phyloP scores from a whole-genome alignment of 495 filamentous ascomycete genomes.

The Neurospora sp. region DNA sequence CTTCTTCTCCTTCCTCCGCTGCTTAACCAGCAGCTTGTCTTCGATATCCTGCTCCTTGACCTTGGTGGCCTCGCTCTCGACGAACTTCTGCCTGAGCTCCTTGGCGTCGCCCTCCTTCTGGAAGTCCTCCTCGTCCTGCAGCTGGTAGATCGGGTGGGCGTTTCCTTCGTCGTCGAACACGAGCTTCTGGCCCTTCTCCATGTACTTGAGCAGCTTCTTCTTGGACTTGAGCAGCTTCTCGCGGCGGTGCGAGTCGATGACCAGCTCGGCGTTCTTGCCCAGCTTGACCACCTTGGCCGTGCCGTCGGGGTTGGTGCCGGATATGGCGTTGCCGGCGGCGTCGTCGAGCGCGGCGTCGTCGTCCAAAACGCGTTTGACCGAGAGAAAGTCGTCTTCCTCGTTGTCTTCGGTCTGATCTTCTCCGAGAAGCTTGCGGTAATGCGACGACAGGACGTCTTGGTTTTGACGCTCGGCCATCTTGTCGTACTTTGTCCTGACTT shows the following conservation, averaged over 20 bases:
- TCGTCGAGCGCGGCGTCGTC: slow-evolving; percentile 35
- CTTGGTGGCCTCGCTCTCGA: slow-evolving; percentile 59
- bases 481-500: slow-evolving; percentile 83
- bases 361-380: slow-evolving; percentile 72
- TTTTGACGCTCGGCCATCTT: slow-evolving; percentile 95
- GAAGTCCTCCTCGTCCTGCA: slow-evolving; percentile 76
- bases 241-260: slow-evolving; percentile 85
- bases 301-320: slow-evolving; percentile 18
- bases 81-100: slow-evolving; percentile 62
- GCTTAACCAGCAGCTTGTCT: slow-evolving; percentile 70
- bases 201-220: slow-evolving; percentile 83
- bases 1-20: slow-evolving; percentile 76
- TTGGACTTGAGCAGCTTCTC: slow-evolving; percentile 90
- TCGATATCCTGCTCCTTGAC: slow-evolving; percentile 67
- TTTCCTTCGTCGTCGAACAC: slow-evolving; percentile 89
- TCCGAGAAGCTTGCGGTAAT: slow-evolving; percentile 78
- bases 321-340: slow-evolving; percentile 24
- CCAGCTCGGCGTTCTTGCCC: slow-evolving; percentile 47
- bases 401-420: slow-evolving; percentile 46
- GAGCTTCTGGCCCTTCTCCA: slow-evolving; percentile 70
- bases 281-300: slow-evolving; percentile 40
- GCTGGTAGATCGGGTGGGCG: slow-evolving; percentile 74
- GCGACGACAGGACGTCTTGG: slow-evolving; percentile 84
- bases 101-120: slow-evolving; percentile 60
- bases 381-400: slow-evolving; percentile 66